Evolutionary conservation across 306 rosid genomes (phyloP).

Genomic region (Pyrus pyrifolia): DNA sequence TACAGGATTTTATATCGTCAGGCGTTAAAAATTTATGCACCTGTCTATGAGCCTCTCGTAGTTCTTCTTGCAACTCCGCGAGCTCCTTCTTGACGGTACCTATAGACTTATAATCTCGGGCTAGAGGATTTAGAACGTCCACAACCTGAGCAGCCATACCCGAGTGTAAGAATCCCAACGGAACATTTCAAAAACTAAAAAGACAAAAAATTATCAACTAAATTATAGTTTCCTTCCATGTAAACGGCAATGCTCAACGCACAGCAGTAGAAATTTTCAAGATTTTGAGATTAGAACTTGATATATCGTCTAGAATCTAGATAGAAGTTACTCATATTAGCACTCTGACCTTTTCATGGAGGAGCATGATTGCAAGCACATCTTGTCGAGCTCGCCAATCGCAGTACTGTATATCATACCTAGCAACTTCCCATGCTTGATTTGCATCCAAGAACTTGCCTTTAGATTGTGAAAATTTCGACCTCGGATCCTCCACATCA

Average conservation of each 20-base stretch:
- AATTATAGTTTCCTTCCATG: not conserved
- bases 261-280: not conserved
- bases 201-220: not conserved
- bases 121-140: constrained; percentile 82
- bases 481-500: constrained; percentile 94
- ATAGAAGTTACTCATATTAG: not conserved
- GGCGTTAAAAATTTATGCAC: constrained; percentile 23
- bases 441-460: constrained; percentile 70
- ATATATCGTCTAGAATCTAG: not conserved
- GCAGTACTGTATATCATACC: constrained; percentile 75
- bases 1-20: not conserved
- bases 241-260: not conserved
- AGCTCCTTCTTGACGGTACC: constrained; percentile 92
- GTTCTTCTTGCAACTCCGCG: constrained; percentile 80
- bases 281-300: too few species aligned
- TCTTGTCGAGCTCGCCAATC: constrained; percentile 99
- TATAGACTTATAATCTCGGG: constrained; percentile 82
- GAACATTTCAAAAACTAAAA: not conserved
- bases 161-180: not conserved
- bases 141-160: constrained; percentile 36
- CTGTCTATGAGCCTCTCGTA: constrained; percentile 82
- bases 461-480: constrained; percentile 55
- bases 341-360: constrained; percentile 76
- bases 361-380: constrained; percentile 86
- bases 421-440: constrained; percentile 88